Conservation (phyloP, 805 yeast species). For the Pichia insulana region DNA sequence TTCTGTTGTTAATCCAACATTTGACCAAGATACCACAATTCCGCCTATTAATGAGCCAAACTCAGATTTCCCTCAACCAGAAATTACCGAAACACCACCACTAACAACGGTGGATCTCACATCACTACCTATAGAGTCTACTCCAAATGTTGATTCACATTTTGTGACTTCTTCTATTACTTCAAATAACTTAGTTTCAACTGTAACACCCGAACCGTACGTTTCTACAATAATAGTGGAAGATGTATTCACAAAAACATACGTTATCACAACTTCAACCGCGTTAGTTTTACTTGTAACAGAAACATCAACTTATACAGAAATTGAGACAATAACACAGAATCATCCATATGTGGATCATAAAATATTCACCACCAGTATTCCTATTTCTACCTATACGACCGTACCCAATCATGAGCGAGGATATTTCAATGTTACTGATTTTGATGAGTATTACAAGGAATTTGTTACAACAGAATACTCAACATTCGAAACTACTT, state of each 20-base stretch:
- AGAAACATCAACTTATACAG: slow-evolving; percentile 10
- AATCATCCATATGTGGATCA: slow-evolving; percentile 4
- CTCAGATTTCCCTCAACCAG: neutral
- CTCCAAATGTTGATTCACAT: no score
- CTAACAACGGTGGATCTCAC: neutral
- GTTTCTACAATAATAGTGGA: slow-evolving; percentile 10
- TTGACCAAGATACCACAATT: slow-evolving; percentile 1
- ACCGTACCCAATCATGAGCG: neutral
- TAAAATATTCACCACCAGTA: slow-evolving; percentile 6
- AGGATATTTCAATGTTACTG: slow-evolving; percentile 1
- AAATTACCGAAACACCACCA: neutral
- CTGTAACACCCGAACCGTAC: neutral
- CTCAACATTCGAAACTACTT: neutral
- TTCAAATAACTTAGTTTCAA: no score
- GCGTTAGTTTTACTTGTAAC: slow-evolving; percentile 17
- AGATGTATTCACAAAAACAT: slow-evolving; percentile 11
- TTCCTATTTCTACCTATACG: neutral
- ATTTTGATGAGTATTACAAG: neutral
- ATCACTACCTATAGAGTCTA: no score
- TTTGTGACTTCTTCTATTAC: no score
- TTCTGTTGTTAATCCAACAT: no score
- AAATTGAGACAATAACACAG: slow-evolving; percentile 5
- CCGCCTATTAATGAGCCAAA: neutral
- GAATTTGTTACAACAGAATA: neutral
- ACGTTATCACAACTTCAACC: slow-evolving; percentile 13